phyloP scores from a whole-genome alignment of 2,329 filamentous ascomycete species.

The Xylaria sp. region DNA sequence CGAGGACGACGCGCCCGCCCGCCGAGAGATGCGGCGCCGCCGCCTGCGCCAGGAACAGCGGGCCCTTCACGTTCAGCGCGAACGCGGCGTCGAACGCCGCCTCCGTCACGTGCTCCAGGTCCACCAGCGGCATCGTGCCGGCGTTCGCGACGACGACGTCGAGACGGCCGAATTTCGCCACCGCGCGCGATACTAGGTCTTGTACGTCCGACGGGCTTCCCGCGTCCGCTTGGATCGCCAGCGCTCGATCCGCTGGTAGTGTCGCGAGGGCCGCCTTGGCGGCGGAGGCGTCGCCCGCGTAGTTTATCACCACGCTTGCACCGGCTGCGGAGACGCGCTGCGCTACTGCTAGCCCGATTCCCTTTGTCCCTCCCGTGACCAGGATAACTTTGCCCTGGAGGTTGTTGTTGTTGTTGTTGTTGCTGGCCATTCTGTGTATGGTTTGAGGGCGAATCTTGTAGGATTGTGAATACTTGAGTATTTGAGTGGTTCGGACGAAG shows the following conservation, averaged over 20 bases:
- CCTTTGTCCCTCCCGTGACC: slow-evolving; percentile 66
- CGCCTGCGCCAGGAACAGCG: slow-evolving; percentile 56
- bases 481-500: neutral
- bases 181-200: slow-evolving; percentile 59
- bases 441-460: neutral
- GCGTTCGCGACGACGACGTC: slow-evolving; percentile 69
- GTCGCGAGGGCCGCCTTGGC: slow-evolving; percentile 60
- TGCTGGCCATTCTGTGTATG: slow-evolving; percentile 14
- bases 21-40: slow-evolving; percentile 54
- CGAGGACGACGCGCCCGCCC: slow-evolving; percentile 51
- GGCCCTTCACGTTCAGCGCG: slow-evolving; percentile 51
- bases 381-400: slow-evolving; percentile 54
- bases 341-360: slow-evolving; percentile 69
- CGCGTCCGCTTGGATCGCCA: slow-evolving; percentile 67
- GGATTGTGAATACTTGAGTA: too few species aligned
- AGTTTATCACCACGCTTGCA: slow-evolving; percentile 69
- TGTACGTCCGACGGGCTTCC: slow-evolving; percentile 57
- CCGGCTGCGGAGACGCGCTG: slow-evolving; percentile 66
- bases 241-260: slow-evolving; percentile 52
- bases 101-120: slow-evolving; percentile 57
- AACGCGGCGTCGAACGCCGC: slow-evolving; percentile 38
- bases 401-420: slow-evolving; percentile 14
- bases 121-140: slow-evolving; percentile 60
- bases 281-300: slow-evolving; percentile 57
- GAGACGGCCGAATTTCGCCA: slow-evolving; percentile 63